These are phyloP conservation scores for Pochonia chlamydosporia DNA, from an alignment of 2,329 filamentous ascomycete species.

Conservation along the genomic window DNA sequence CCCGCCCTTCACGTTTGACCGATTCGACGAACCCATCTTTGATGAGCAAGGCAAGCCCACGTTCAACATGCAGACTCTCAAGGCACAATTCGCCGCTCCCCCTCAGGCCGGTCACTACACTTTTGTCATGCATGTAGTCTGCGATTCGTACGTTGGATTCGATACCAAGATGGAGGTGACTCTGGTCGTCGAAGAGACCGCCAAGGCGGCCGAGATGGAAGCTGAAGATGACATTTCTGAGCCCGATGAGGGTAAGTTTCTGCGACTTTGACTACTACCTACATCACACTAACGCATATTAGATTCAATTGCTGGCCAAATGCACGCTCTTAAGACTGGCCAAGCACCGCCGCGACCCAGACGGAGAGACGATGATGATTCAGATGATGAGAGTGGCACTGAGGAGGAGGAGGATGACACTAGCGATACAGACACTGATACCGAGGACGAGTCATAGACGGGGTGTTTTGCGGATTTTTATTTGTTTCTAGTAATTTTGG, in stretches of 20 bases:
- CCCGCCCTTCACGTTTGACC: slow-evolving; percentile 89
- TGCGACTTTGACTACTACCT: slow-evolving; percentile 14
- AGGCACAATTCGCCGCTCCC: slow-evolving; percentile 94
- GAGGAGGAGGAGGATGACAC: slow-evolving; percentile 61
- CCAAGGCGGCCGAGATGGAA: slow-evolving; percentile 72
- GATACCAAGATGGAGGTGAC: slow-evolving; percentile 90
- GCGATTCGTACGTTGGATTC: slow-evolving; percentile 91
- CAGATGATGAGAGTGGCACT: slow-evolving; percentile 77
- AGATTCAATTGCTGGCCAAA: slow-evolving; percentile 89
- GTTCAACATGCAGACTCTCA: slow-evolving; percentile 91
- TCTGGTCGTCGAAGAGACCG: slow-evolving; percentile 81
- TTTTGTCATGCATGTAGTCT: slow-evolving; percentile 89
- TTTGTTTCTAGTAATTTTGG: not conserved
- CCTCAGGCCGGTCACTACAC: slow-evolving; percentile 89
- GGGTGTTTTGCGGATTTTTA: not conserved
- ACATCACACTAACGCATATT: not conserved
- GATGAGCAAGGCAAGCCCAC: slow-evolving; percentile 78
- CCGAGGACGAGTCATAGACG: slow-evolving; percentile 52
- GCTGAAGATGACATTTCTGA: slow-evolving; percentile 96
- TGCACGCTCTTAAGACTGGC: slow-evolving; percentile 78
- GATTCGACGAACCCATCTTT: slow-evolving; percentile 86
- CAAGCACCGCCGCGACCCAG: slow-evolving; percentile 49
- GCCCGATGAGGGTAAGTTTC: slow-evolving; percentile 84
- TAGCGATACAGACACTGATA: slow-evolving; percentile 64
- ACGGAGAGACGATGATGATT: slow-evolving; percentile 52